These are phyloP conservation scores for Rhazya stricta DNA, from an alignment of 257 asterid genomes.

Conservation along the genomic window DNA sequence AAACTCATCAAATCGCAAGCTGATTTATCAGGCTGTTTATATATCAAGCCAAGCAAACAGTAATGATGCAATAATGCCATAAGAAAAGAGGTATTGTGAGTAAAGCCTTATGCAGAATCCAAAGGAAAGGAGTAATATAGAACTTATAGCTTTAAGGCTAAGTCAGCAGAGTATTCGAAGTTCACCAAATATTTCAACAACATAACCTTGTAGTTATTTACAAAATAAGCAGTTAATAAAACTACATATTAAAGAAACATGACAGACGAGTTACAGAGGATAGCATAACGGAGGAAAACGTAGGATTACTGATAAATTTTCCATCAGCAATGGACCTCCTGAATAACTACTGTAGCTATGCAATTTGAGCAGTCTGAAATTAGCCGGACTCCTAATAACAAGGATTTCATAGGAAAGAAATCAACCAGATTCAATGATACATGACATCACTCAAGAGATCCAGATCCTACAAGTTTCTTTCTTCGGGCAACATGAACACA, in stretches of 20 bases:
- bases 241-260: background rate
- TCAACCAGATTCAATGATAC: background rate
- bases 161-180: background rate
- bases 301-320: background rate
- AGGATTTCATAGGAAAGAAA: background rate
- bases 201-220: background rate
- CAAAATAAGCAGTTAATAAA: background rate
- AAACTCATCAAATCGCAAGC: background rate
- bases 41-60: background rate
- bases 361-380: background rate
- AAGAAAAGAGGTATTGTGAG: background rate
- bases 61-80: background rate
- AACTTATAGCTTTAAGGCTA: background rate
- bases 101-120: background rate
- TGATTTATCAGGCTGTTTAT: background rate
- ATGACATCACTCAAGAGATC: background rate
- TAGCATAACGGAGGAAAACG: background rate
- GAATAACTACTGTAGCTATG: background rate
- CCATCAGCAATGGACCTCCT: background rate
- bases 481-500: background rate
- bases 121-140: background rate
- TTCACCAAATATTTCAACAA: background rate
- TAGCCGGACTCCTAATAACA: background rate
- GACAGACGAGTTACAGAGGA: background rate
- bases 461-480: background rate